Conservation (phyloP, 2,329 filamentous ascomycete species). For the Nothophaeocryptopus gaeumannii region DNA sequence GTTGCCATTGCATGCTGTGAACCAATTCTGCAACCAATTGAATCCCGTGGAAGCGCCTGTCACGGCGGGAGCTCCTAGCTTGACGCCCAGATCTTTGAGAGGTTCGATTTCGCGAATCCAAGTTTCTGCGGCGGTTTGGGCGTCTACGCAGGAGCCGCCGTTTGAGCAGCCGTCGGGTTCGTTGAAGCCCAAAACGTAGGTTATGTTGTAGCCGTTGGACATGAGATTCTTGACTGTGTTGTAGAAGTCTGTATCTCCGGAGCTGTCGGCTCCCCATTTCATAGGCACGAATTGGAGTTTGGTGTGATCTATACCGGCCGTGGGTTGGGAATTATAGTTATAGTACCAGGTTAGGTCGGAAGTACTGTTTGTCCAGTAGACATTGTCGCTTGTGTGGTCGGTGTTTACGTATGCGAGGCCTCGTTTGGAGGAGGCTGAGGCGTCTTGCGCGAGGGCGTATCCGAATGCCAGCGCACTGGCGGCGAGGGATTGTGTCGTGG, state of each 20-base stretch:
- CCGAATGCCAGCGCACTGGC: slow-evolving; percentile 12
- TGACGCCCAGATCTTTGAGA: slow-evolving; percentile 59
- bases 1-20: slow-evolving; percentile 54
- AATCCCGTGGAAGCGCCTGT: slow-evolving; percentile 61
- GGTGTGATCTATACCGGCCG: slow-evolving; percentile 37
- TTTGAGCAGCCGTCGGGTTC: slow-evolving; percentile 65
- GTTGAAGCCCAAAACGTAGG: slow-evolving; percentile 72
- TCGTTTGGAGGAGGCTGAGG: slow-evolving; percentile 57
- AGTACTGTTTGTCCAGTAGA: slow-evolving; percentile 58
- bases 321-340: slow-evolving; percentile 64
- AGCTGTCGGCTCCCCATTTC: slow-evolving; percentile 64
- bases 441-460: slow-evolving; percentile 17
- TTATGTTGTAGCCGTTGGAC: slow-evolving; percentile 55
- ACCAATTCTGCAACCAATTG: slow-evolving; percentile 66
- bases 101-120: slow-evolving; percentile 74
- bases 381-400: slow-evolving; percentile 58
- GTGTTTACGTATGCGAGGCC: slow-evolving; percentile 69
- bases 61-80: slow-evolving; percentile 68
- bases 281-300: slow-evolving; percentile 75
- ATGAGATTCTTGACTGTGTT: slow-evolving; percentile 57
- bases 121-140: slow-evolving; percentile 60
- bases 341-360: slow-evolving; percentile 79
- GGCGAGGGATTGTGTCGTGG: slow-evolving; percentile 11
- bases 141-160: slow-evolving; percentile 59
- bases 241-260: slow-evolving; percentile 59